Conservation (phyloP, 1,139 yeast genomes). For the Sugiyamaella neomexicana region DNA sequence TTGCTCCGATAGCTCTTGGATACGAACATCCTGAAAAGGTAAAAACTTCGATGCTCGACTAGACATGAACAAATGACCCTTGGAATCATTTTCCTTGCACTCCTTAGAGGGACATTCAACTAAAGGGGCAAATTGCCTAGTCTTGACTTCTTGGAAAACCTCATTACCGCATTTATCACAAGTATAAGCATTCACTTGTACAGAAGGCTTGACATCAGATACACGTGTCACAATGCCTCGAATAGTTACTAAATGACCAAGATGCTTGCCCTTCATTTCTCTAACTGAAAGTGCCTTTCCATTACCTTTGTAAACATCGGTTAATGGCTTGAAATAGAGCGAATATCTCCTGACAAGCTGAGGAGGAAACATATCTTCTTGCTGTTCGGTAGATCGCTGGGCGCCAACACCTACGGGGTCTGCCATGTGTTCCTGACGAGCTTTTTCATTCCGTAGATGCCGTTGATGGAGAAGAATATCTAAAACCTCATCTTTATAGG, state of each 20-base stretch:
- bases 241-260: slow-evolving; percentile 86
- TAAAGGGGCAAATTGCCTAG: slow-evolving; percentile 82
- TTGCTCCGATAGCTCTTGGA: slow-evolving; percentile 93
- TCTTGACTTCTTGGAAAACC: slow-evolving; percentile 89
- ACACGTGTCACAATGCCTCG: slow-evolving; percentile 95
- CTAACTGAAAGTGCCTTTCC: slow-evolving; percentile 78
- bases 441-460: slow-evolving; percentile 72
- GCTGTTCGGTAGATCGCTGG: slow-evolving; percentile 4
- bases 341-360: slow-evolving; percentile 82
- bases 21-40: slow-evolving; percentile 91
- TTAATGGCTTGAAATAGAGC: slow-evolving; percentile 80
- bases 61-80: slow-evolving; percentile 88
- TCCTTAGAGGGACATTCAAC: slow-evolving; percentile 80
- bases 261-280: slow-evolving; percentile 77
- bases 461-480: slow-evolving; percentile 93
- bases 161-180: slow-evolving; percentile 98
- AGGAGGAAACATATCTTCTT: slow-evolving; percentile 68
- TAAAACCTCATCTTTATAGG: slow-evolving; percentile 84
- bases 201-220: slow-evolving; percentile 92
- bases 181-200: slow-evolving; percentile 89
- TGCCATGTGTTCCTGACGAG: slow-evolving; percentile 58
- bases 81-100: slow-evolving; percentile 75
- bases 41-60: slow-evolving; percentile 95
- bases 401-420: slow-evolving; percentile 30
- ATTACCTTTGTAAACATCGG: slow-evolving; percentile 44